Evolutionary conservation across 1,284 basidiomycete genomes (phyloP).

Genomic region (Psilocybe mexicana): DNA sequence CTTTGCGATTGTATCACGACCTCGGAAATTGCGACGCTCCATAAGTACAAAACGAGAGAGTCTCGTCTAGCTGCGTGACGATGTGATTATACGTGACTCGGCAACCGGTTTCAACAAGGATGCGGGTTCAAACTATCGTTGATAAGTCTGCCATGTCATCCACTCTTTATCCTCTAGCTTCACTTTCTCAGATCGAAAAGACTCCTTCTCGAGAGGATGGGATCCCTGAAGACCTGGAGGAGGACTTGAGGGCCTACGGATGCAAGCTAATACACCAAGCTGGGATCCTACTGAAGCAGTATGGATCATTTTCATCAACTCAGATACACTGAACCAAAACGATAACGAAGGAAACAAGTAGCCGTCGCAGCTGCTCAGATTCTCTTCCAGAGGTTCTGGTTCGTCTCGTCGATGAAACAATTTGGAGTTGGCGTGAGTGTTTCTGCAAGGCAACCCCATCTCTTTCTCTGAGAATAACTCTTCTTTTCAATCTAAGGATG

Average conservation of each 20-base stretch:
- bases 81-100: too few relatives aligned
- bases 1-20: too few relatives aligned
- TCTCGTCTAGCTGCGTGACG: too few relatives aligned
- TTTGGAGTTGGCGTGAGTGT: conserved; percentile 84
- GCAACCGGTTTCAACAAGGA: too few relatives aligned
- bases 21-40: too few relatives aligned
- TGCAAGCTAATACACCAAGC: conserved; percentile 95
- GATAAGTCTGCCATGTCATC: conserved; percentile 42
- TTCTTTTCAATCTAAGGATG: conserved; percentile 57
- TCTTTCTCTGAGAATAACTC: conserved; percentile 8
- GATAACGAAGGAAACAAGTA: conserved; percentile 80
- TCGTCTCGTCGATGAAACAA: conserved; percentile 90
- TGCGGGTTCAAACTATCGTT: background rate
- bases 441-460: background rate
- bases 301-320: conserved; percentile 27
- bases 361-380: conserved; percentile 97
- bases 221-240: conserved; percentile 77
- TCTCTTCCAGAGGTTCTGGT: conserved; percentile 97
- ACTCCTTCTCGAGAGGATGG: conserved; percentile 86
- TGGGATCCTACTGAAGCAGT: conserved; percentile 88
- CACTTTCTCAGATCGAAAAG: conserved; percentile 71
- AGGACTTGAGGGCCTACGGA: conserved; percentile 84
- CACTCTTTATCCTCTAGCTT: conserved; percentile 83
- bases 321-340: conserved; percentile 2
- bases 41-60: too few relatives aligned